Base-by-base conservation (phyloP, 768 basidiomycete species). In the Termitomyces eurrhizus region DNA sequence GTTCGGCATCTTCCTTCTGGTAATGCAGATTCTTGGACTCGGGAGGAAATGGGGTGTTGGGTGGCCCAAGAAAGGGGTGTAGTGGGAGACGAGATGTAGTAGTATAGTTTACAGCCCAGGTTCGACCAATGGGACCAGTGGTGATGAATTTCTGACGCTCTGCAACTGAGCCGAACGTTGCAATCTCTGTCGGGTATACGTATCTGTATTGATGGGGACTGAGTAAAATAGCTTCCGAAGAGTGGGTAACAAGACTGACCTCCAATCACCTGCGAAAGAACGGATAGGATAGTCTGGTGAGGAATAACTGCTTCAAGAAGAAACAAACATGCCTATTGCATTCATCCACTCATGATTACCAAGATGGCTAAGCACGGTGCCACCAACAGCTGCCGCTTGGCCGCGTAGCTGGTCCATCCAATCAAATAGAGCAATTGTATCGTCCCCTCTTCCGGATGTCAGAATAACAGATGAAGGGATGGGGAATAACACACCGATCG, bases 301-400 rank as follows among this genome's bases (percentile, higher is more conserved):
- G 35, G 5, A 41, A 42, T 39, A 26, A 41, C 29, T 41, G 18
- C 62, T n/a, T 42, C 7, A 33, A 26, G 21, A 18, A 21, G 12
- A 32, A 37, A 37, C 73, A 24, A 26, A 67, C 69, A 45, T 65
- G 88, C 90, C 90, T 60, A 93, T 87, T 14, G 83, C 86, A 65
- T 95, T 95, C 93, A 98, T 97, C 80, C 89, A 88, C 72, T 98
- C 97, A 66, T 99, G 97, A 71, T 99, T 99, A 29, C 97, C 97
- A 37, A 98, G 76, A 57, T 92, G 81, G 13, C 83, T 86, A 36
- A 96, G 69, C 14, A 99, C 80, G 4, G 78, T 81, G 2, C 92
- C 95, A 4, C 93, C 93, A 14, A 72, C 76, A 0, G 75, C 73
- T 4, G 73, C 73, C 0, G 96, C 95, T 71, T 98, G 86, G 8